phyloP scores from a whole-genome alignment of 352 stramenopile genomes.

The Chrysophaeum taylorii region DNA sequence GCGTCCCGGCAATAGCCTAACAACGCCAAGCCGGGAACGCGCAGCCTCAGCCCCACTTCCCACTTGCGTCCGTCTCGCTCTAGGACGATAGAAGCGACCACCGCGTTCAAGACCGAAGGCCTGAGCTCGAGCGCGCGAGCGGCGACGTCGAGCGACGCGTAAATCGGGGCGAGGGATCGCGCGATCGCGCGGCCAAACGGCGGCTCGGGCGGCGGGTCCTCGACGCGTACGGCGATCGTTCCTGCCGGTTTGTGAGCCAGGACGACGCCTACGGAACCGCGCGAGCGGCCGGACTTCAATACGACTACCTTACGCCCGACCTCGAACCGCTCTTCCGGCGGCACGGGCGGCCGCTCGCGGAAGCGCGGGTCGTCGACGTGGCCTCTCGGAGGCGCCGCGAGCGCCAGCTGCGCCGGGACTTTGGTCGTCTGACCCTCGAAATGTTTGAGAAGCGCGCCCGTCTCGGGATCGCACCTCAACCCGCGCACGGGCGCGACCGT shows the following conservation, averaged over 20 bases:
- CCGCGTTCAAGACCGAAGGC: conserved; percentile 18
- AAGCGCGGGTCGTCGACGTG: conserved; percentile 75
- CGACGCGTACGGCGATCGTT: conserved; percentile 61
- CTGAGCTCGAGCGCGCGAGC: conserved; percentile 35
- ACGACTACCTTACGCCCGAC: conserved; percentile 66
- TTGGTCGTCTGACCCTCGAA: conserved; percentile 84
- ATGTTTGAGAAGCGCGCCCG: conserved; percentile 83
- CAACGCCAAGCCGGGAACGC: conserved; percentile 10
- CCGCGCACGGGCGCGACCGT: conserved; percentile 68
- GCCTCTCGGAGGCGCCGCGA: conserved; percentile 69
- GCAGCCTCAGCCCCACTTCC: background rate
- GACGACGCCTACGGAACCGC: conserved; percentile 77
- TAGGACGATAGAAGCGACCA: background rate
- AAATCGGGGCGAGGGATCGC: conserved; percentile 75
- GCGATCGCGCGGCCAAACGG: conserved; percentile 92
- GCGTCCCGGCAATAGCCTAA: background rate
- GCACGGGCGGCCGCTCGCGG: conserved; percentile 59
- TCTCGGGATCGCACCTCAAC: conserved; percentile 83
- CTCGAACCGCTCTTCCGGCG: conserved; percentile 77
- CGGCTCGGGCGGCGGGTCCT: conserved; percentile 80
- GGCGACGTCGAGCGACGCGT: conserved; percentile 53
- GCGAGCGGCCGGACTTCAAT: conserved; percentile 61
- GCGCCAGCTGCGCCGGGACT: conserved; percentile 86
- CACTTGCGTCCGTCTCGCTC: conserved; percentile 22
- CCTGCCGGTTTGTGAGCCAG: conserved; percentile 45